Conservation (phyloP, 192 early-diverging fungal genomes). For the Backusella psychrophila region DNA sequence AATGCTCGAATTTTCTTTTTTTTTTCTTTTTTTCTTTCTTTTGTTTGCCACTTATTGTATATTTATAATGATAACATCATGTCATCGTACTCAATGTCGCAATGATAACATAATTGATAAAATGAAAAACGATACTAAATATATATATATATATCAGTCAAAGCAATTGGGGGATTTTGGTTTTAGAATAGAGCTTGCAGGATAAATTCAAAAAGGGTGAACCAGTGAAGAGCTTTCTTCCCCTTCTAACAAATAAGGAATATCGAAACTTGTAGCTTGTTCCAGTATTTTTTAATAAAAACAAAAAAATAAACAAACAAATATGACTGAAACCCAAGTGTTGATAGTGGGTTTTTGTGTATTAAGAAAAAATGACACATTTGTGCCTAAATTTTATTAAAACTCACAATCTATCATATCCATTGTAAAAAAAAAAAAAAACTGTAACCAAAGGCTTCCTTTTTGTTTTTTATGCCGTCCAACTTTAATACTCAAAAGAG, state of each 20-base stretch:
- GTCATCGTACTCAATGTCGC: neutral
- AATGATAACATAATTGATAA: neutral
- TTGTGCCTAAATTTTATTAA: no score
- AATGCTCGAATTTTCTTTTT: neutral
- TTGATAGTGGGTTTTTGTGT: no score
- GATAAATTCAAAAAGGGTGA: neutral
- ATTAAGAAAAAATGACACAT: no score
- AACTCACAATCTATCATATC: no score
- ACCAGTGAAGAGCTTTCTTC: neutral
- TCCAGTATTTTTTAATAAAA: no score
- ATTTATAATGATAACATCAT: neutral
- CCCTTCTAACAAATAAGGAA: neutral
- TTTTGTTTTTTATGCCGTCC: neutral
- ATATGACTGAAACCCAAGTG: neutral
- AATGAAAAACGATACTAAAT: neutral
- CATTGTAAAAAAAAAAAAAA: no score
- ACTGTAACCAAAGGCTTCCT: neutral
- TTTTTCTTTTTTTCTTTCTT: neutral
- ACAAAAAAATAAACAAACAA: no score
- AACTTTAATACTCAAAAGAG: neutral
- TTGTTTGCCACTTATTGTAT: neutral
- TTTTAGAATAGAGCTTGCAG: neutral
- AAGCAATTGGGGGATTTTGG: neutral
- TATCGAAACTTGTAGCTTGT: neutral
- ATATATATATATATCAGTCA: neutral